phyloP scores from a whole-genome alignment of 1,284 basidiomycete genomes.

The Singerocomus inundabilis region DNA sequence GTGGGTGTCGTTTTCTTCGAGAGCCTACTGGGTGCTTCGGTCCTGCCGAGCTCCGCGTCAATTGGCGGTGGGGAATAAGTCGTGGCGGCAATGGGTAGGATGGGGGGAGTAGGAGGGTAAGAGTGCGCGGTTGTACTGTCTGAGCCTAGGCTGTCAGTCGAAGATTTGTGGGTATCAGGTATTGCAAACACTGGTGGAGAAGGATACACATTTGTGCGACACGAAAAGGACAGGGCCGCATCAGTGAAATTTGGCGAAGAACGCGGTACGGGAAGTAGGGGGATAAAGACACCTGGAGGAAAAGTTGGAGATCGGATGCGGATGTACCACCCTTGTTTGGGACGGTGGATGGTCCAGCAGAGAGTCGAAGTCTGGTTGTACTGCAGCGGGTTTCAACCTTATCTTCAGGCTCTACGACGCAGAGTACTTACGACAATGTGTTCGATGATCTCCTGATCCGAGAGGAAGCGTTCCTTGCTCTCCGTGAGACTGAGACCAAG shows the following conservation, averaged over 20 bases:
- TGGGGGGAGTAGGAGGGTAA: constrained; percentile 65
- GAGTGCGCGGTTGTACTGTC: constrained; percentile 50
- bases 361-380: constrained; percentile 63
- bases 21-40: constrained; percentile 12
- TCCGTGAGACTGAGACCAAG: constrained; percentile 8
- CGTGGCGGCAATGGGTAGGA: constrained; percentile 35
- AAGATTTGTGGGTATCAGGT: constrained; percentile 17
- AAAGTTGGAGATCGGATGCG: constrained; percentile 65
- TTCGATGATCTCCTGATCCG: constrained; percentile 71
- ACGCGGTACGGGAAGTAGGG: constrained; percentile 55
- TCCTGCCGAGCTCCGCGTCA: constrained; percentile 40
- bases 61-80: constrained; percentile 47
- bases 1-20: constrained; percentile 19
- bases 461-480: constrained; percentile 66
- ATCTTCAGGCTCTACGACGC: not conserved
- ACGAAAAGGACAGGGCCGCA: constrained; percentile 60
- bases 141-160: constrained; percentile 36
- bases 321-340: constrained; percentile 78
- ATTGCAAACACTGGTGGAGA: constrained; percentile 9
- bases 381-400: constrained; percentile 34
- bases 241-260: constrained; percentile 57
- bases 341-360: constrained; percentile 72
- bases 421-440: constrained; percentile 57
- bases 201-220: constrained; percentile 49
- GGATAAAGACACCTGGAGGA: constrained; percentile 62